Conservation (phyloP, 768 basidiomycete species). For the Kwoniella sp. region DNA sequence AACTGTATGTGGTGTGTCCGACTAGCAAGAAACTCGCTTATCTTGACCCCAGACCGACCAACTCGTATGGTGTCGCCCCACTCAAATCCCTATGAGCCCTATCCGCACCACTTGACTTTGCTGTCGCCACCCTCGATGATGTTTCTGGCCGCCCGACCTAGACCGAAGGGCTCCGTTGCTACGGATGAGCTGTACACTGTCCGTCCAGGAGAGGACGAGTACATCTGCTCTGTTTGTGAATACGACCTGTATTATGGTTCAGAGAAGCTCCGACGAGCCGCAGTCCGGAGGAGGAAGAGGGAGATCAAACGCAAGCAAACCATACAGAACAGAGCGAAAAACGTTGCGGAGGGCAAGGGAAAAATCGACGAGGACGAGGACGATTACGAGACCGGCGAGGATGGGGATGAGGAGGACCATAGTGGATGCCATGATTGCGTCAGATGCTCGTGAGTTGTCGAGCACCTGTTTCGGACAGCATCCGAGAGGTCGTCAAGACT, state of each 20-base stretch:
- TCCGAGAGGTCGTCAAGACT: too few species aligned
- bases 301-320: slow-evolving; percentile 55
- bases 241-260: slow-evolving; percentile 88
- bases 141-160: slow-evolving; percentile 40
- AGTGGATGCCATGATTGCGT: too few species aligned
- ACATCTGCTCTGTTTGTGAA: slow-evolving; percentile 93
- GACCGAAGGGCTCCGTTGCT: slow-evolving; percentile 4
- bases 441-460: not conserved
- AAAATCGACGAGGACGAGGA: slow-evolving; percentile 16
- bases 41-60: slow-evolving; percentile 37
- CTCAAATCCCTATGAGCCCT: slow-evolving; percentile 24
- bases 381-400: slow-evolving; percentile 20
- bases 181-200: slow-evolving; percentile 28
- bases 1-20: slow-evolving; percentile 63
- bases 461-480: too few species aligned
- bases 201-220: slow-evolving; percentile 64
- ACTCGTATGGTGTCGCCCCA: slow-evolving; percentile 27
- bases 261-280: slow-evolving; percentile 61
- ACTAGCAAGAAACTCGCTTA: too few species aligned
- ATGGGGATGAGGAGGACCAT: slow-evolving; percentile 5
- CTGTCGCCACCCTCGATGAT: slow-evolving; percentile 45
- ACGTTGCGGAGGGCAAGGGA: slow-evolving; percentile 41
- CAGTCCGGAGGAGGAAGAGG: slow-evolving; percentile 70
- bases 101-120: slow-evolving; percentile 26
- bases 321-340: slow-evolving; percentile 39